Evolutionary conservation across 495 filamentous ascomycete species (phyloP).

Genomic region (Tuber magnatum): DNA sequence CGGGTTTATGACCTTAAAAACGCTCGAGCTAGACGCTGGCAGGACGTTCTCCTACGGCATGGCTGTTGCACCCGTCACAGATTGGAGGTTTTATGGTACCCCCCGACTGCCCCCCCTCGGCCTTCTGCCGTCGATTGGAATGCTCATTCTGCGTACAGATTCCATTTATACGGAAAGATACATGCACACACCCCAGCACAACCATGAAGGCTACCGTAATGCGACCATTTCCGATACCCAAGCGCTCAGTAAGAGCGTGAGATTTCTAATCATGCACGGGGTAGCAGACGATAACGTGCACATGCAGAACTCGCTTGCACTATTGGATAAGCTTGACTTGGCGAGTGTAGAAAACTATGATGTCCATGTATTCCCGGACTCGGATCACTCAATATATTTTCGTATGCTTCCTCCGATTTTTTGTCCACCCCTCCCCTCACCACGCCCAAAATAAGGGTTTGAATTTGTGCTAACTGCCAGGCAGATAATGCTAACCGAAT

Average conservation of each 20-base stretch:
- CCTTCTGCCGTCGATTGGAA: not conserved
- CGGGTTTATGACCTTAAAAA: conserved; percentile 95
- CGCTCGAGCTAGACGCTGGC: conserved; percentile 81
- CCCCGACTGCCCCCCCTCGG: not conserved
- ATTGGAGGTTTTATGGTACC: conserved; percentile 82
- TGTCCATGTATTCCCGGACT: conserved; percentile 91
- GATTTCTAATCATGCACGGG: conserved; percentile 93
- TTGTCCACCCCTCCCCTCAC: not conserved
- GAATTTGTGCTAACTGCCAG: not conserved
- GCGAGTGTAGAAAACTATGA: conserved; percentile 87
- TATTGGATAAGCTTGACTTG: conserved; percentile 82
- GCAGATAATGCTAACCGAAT: conserved; percentile 74
- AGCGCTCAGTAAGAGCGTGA: conserved; percentile 63
- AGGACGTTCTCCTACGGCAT: conserved; percentile 91
- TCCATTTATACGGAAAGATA: conserved; percentile 94
- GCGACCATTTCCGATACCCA: conserved; percentile 64
- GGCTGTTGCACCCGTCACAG: conserved; percentile 94
- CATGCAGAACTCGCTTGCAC: conserved; percentile 78
- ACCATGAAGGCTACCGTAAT: conserved; percentile 66
- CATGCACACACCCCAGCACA: conserved; percentile 85
- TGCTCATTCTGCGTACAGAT: conserved; percentile 46
- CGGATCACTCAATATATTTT: conserved; percentile 90
- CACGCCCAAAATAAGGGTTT: not conserved
- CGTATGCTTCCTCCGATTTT: conserved; percentile 41
- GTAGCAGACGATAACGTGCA: conserved; percentile 95